Base-by-base conservation (phyloP, 352 stramenopile species). In the Phytophthora pluvialis region DNA sequence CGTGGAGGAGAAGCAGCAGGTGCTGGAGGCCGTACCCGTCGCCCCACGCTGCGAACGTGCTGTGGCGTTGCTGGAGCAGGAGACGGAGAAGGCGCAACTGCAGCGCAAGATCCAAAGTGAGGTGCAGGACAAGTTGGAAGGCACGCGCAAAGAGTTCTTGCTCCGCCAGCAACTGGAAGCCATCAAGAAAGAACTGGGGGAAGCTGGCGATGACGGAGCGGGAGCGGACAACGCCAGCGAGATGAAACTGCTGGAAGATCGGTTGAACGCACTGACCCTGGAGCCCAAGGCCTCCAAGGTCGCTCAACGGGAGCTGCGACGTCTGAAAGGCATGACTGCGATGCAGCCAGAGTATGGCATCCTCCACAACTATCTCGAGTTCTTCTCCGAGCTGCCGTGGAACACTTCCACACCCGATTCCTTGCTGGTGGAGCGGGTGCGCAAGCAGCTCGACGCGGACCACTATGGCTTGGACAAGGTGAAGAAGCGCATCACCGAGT, bases 131-230 rank as follows among this genome's bases (percentile, higher is more conserved):
- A 90, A 92, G 36, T 60, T 91, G 32, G 81, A 91, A 46, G 83
- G 78, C 1, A 84, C 80, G 6, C 71, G 83, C 0, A 89, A 88
- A 49, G 81, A 98, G 47, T 99, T 99, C 60, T 90, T 99, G 45
- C 73, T 99, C 2, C 94, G 83, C n/a, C 96, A 99, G 75, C 97
- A 99, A 72, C 81, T 99, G 4, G 99, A 99, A 72, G 96, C 86
- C 1, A 99, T 99, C 70, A 99, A 99, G 79, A 99, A 99, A 47
- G 95, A 99, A 71, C 81, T 99, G 0, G 97, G 97, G 1, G 75
- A 89, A 36, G 67, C 54, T 1, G 66, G 72, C 2, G 78, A 89
- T 9, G 78, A 89, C 10, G 70, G 64, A 1, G 54, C 50, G 16
- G 79, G 78, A 26, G 63, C 59, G 5, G 60, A 70, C 29, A 70